Evolutionary conservation across 768 basidiomycete species (phyloP), one percentile per base, ranked within the genome.

Genomic region (Tulasnella sp.): DNA sequence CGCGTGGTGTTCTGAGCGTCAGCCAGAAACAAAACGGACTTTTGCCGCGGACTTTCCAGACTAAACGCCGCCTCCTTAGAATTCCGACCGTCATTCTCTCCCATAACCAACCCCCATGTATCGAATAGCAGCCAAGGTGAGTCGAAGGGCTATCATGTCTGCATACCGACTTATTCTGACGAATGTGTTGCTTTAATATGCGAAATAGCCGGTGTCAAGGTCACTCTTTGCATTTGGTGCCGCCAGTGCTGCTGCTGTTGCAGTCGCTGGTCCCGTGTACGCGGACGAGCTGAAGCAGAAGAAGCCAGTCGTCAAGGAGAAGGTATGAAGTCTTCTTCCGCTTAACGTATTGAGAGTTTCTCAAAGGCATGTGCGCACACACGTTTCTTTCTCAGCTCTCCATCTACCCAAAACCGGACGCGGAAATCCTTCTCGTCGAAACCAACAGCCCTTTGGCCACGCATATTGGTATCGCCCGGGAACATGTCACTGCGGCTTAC

Each of bases 391-490:
- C 4, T 15, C 16, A 83, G 96, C 89, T 92, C 74, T 89, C 95
- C 37, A 93, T 98, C 85, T 98, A 98, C 86, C 88, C 93, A 2
- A 81, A 83, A 6, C 86, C 89, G 1, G 87, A 87, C 15, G 85
- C 88, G 9, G 90, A 92, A 16, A 84, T 95, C 51, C 81, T 93
- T 32, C 89, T 98, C 10, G 88, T 93, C 72, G 92, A 94, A 80
- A 88, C 87, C 5, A 91, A 91, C 2, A 92, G 93, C 0, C 88
- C 89, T 26, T 88, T 98, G 40, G 92, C 96, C 83, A 85, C 87
- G 44, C 90, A 91, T 79, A 95, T 99, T 78, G 91, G 93, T 20
- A 86, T 87, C 26, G 90, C 87, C 5, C 88, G 97, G 78, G 86
- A 88, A 79, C 85, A 89, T 39, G 87, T 89, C 2, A 89, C 88